Evolutionary conservation across 1,284 basidiomycete species (phyloP).

Genomic region (Ceratorhiza oryzae-sativae): DNA sequence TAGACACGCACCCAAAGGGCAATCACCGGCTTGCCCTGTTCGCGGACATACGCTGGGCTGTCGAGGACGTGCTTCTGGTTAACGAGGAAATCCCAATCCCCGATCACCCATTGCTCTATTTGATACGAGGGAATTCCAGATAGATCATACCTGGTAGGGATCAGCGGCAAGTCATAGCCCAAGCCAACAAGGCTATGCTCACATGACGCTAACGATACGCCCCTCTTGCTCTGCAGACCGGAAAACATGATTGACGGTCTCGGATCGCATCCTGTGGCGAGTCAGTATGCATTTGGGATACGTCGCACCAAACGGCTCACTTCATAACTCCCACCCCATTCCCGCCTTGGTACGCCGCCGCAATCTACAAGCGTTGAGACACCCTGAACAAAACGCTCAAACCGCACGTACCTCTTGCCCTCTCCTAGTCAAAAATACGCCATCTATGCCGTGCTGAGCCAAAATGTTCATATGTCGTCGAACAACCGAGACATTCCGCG

Average conservation of each 20-base stretch:
- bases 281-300: conserved; percentile 59
- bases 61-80: conserved; percentile 65
- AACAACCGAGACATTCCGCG: conserved; percentile 73
- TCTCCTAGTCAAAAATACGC: conserved; percentile 78
- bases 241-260: conserved; percentile 70
- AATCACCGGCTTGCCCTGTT: conserved; percentile 70
- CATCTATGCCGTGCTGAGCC: conserved; percentile 77
- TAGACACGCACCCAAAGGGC: conserved; percentile 59
- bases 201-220: conserved; percentile 81
- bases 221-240: conserved; percentile 78
- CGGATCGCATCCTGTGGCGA: conserved; percentile 65
- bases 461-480: conserved; percentile 81
- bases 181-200: conserved; percentile 47
- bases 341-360: conserved; percentile 22
- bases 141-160: conserved; percentile 70
- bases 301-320: conserved; percentile 44
- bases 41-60: conserved; percentile 71
- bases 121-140: conserved; percentile 68
- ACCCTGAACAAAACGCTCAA: neutral
- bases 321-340: conserved; percentile 23
- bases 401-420: conserved; percentile 49
- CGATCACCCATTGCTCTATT: conserved; percentile 63
- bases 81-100: conserved; percentile 74
- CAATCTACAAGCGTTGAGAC: neutral
- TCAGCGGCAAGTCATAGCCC: conserved; percentile 23